Conservation (phyloP, 1,284 basidiomycete species). For the Coniophora puteana region DNA sequence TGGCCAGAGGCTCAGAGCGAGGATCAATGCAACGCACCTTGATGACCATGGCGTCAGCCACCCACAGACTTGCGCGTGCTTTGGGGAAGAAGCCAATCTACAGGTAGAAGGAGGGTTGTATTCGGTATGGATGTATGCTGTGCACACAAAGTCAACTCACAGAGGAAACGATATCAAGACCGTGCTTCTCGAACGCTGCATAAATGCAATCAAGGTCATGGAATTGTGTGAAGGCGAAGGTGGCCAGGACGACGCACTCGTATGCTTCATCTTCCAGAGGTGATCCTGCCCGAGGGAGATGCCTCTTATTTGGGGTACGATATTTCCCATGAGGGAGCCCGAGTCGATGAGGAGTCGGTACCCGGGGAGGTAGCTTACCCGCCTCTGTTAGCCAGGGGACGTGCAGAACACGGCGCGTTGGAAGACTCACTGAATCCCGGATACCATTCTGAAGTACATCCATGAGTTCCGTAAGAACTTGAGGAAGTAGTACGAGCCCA, state of each 20-base stretch:
- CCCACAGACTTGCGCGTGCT: background rate
- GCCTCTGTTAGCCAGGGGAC: background rate
- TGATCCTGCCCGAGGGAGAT: slow-evolving; percentile 7
- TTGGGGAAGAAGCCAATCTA: slow-evolving; percentile 8
- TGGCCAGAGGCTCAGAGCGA: background rate
- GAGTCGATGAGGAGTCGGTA: slow-evolving; percentile 4
- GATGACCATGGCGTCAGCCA: slow-evolving; percentile 8
- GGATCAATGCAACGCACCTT: slow-evolving; percentile 4
- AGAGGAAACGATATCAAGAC: slow-evolving; percentile 6
- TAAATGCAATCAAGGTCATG: background rate
- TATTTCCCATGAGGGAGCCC: background rate
- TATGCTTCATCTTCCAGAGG: slow-evolving; percentile 8
- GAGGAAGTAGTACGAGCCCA: no score
- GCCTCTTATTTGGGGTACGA: slow-evolving; percentile 1
- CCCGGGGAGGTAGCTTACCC: slow-evolving; percentile 9
- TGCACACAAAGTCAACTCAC: slow-evolving; percentile 2
- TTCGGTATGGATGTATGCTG: background rate
- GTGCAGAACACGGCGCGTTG: no score
- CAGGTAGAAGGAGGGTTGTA: background rate
- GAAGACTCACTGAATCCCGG: background rate
- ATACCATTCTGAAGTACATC: no score
- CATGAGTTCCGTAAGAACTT: no score
- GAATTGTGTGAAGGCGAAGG: background rate
- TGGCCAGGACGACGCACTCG: slow-evolving; percentile 2
- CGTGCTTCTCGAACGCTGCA: slow-evolving; percentile 6